Conservation (phyloP, 2,329 filamentous ascomycete genomes). For the Zymoseptoria pseudotritici region DNA sequence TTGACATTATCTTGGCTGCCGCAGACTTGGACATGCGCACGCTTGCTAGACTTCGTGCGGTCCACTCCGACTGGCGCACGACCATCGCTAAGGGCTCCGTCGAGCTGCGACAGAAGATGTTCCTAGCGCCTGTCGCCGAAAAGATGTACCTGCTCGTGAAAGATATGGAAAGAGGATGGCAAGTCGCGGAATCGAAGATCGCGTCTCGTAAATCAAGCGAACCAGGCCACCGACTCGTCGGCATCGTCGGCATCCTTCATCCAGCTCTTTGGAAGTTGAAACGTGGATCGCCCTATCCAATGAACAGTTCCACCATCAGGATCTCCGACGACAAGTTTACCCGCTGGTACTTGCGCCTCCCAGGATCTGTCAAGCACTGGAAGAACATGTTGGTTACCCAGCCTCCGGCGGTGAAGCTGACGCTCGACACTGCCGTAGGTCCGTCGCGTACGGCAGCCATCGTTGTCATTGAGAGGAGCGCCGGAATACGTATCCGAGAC, state of each 20-base stretch:
- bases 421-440: neutral
- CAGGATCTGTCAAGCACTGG: neutral
- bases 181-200: neutral
- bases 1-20: neutral
- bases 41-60: neutral
- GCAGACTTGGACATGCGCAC: neutral
- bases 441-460: neutral
- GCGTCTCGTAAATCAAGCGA: neutral
- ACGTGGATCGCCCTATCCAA: no score
- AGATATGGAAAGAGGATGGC: neutral
- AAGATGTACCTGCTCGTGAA: neutral
- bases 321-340: neutral
- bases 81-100: neutral
- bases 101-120: neutral
- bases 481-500: neutral
- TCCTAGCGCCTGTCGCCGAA: neutral
- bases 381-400: neutral
- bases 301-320: neutral
- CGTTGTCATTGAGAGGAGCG: neutral
- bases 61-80: neutral
- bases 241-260: neutral
- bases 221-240: neutral
- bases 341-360: neutral
- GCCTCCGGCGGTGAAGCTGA: neutral
- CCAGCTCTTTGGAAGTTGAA: neutral